Conservation (phyloP, 1,284 basidiomycete genomes). For the Hypsizygus ulmarius region DNA sequence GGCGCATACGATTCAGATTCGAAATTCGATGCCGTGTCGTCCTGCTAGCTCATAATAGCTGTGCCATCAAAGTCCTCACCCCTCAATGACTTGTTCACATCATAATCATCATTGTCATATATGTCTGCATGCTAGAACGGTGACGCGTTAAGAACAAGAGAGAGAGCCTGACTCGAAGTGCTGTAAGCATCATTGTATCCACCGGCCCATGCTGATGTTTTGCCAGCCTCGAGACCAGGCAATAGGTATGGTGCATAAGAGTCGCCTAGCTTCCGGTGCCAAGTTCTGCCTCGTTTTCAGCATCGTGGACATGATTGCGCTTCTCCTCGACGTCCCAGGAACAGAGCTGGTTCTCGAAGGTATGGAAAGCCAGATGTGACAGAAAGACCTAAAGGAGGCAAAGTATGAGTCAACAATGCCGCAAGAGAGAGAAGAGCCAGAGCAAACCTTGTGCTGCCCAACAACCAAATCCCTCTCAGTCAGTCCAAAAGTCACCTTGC, state of each 20-base stretch:
- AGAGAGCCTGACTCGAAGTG: constrained; percentile 57
- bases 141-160: constrained; percentile 78
- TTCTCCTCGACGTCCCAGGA: constrained; percentile 84
- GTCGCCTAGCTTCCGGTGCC: constrained; percentile 68
- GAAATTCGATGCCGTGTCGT: constrained; percentile 76
- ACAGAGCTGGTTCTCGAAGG: constrained; percentile 86
- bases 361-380: constrained; percentile 84
- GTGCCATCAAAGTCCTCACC: constrained; percentile 75
- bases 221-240: constrained; percentile 43
- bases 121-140: constrained; percentile 69
- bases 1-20: constrained; percentile 92
- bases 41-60: constrained; percentile 75
- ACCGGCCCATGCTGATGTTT: constrained; percentile 40
- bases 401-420: neutral
- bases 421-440: neutral
- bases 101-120: constrained; percentile 70
- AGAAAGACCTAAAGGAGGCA: constrained; percentile 74
- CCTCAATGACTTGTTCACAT: constrained; percentile 74
- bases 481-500: constrained; percentile 62
- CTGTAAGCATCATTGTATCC: constrained; percentile 57
- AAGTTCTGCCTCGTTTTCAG: constrained; percentile 74
- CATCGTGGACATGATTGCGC: constrained; percentile 69
- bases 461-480: constrained; percentile 74
- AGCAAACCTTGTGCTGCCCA: constrained; percentile 73
- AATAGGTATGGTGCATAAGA: constrained; percentile 74